Evolutionary conservation across 2,329 filamentous ascomycete genomes (phyloP).

Genomic region (Verticillium isaacii): DNA sequence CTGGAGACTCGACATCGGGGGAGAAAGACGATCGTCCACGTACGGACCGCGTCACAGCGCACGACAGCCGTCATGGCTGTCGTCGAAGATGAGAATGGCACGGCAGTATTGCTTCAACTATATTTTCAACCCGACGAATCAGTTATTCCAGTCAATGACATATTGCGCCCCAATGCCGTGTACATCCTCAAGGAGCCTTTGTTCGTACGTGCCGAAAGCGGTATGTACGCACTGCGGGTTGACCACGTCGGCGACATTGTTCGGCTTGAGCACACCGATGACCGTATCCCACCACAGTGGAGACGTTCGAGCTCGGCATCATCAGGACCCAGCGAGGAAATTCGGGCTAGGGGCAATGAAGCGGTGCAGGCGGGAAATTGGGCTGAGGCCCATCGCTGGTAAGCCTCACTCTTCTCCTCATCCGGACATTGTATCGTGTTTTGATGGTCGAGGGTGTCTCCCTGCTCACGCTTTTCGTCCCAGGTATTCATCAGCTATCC

Average conservation of each 20-base stretch:
- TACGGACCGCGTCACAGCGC: constrained; percentile 13
- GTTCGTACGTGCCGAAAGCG: constrained; percentile 34
- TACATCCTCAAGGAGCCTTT: constrained; percentile 51
- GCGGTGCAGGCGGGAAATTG: constrained; percentile 19
- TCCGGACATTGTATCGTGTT: not conserved
- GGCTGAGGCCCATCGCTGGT: constrained; percentile 16
- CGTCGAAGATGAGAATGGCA: constrained; percentile 33
- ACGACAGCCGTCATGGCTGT: constrained; percentile 20
- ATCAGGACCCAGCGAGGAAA: constrained; percentile 10
- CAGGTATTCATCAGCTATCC: constrained; percentile 32
- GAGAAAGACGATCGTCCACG: constrained; percentile 11
- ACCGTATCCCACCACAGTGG: constrained; percentile 35
- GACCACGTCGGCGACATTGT: constrained; percentile 48
- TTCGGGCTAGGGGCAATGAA: constrained; percentile 27
- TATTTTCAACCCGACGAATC: constrained; percentile 35
- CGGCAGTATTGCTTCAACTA: constrained; percentile 29
- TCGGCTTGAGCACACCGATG: constrained; percentile 27
- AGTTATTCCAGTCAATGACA: constrained; percentile 23
- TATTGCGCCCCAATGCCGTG: constrained; percentile 26
- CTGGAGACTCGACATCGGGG: constrained; percentile 24
- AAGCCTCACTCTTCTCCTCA: no score
- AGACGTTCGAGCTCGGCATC: constrained; percentile 5
- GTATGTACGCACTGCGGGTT: constrained; percentile 39
- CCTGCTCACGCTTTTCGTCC: not conserved
- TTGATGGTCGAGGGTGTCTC: no score